Evolutionary conservation across 768 basidiomycete species (phyloP).

Genomic region (Jaapia argillacea): DNA sequence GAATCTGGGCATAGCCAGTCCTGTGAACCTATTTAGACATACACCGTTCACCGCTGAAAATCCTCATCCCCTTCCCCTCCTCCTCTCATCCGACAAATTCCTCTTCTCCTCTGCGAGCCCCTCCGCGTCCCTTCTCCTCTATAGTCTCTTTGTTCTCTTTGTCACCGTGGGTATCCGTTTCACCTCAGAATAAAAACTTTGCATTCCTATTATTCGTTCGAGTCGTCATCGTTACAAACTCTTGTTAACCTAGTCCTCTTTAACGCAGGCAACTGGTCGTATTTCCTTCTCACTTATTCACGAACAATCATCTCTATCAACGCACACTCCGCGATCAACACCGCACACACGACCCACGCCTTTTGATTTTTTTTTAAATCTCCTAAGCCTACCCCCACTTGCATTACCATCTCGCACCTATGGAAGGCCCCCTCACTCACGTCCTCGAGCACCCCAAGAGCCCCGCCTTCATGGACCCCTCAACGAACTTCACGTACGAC

Average conservation of each 20-base stretch:
- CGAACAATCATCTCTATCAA: no score
- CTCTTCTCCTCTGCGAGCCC: neutral
- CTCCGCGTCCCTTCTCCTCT: conserved; percentile 3
- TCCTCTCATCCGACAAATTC: conserved; percentile 27
- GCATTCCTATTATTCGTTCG: neutral
- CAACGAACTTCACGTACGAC: conserved; percentile 32
- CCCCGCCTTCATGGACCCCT: conserved; percentile 38
- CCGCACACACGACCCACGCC: conserved; percentile 11
- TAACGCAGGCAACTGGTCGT: no score
- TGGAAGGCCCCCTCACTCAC: conserved; percentile 38
- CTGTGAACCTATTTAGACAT: neutral
- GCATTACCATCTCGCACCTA: conserved; percentile 16
- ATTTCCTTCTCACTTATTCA: no score
- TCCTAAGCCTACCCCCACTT: conserved; percentile 13
- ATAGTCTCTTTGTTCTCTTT: neutral
- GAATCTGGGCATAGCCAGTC: neutral
- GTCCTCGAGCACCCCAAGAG: conserved; percentile 40
- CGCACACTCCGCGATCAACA: no score
- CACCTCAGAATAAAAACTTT: no score
- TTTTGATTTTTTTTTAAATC: conserved; percentile 14
- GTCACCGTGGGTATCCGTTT: neutral
- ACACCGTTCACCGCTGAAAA: conserved; percentile 2
- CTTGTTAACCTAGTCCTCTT: neutral
- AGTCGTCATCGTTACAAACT: neutral
- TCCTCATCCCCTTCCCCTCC: conserved; percentile 32